Base-by-base conservation (phyloP, 257 asterid genomes). In the Ilex asprella region DNA sequence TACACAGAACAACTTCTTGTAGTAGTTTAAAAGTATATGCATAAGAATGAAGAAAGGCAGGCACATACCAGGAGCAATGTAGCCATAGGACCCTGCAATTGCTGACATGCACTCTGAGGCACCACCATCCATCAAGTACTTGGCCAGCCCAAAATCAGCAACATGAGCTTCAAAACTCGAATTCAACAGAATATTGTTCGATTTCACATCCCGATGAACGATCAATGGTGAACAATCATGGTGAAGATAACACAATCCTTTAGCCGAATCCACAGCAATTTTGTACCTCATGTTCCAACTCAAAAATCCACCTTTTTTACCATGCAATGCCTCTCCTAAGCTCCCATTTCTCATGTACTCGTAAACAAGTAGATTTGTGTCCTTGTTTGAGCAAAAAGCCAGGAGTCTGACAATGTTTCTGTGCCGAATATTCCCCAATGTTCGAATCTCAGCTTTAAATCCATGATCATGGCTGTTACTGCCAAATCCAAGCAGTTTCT, bases 31-130 rank as follows among this genome's bases (percentile, higher is more conserved):
- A 44, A 30, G 21, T 31, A 30, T 21, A 31, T 12, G 58, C 27
- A 70, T 31, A 54, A 57, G 11, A 63, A 13, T 43, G 9, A 43
- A 46, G 44, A 46, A 43, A 13, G 3, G 5, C n/a, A 53, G 2
- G 30, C 5, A 55, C 30, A 56, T 79, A 92, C 98, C 98, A 64
- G 98, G 99, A 61, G 99, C 99, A 70, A 92, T 92, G 71, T 92
- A 92, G 21, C 99, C 99, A 61, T 89, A 92, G 11, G 99, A 92
- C 7, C 99, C 99, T 6, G 95, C 99, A 55, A 92, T 69, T 5
- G 94, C 96, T 15, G 99, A 92, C 99, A 92, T 92, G 78, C 96
- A 89, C 66, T 92, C 89, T 2, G 97, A 89, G 30, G 95, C 95
- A 7, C 83, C 96, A 14, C 83, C 86, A 35, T 79, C 99, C n/a